Evolutionary conservation across 169 alveolate species (phyloP), one percentile per base, ranked within the genome.

Genomic region (Cryptosporidium parvum): DNA sequence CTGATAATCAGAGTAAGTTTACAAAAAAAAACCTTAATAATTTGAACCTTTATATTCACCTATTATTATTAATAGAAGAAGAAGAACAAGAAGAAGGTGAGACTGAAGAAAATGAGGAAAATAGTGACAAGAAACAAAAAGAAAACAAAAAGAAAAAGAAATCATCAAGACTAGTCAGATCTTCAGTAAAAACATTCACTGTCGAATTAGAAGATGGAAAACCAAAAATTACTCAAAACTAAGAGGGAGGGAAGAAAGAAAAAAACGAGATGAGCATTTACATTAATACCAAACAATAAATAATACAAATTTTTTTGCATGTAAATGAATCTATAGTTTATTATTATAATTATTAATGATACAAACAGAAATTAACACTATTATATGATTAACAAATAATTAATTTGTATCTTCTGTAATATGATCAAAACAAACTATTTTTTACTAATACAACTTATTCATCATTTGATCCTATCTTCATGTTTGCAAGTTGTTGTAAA

Each of bases 151-250:
- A 37, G 58, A 53, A 75, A 18, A 56, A 29, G 23, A 75, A 75
- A 23, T 39, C 86, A 3, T 9, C 72, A 33, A 56, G 73, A 39
- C 23, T 39, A 8, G 21, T 71, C 0, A 80, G 89, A 31, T 65
- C 89, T 14, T 59, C 89, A 26, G 75, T 80, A 2, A 80, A 80
- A 23, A 80, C 89, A 26, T 62, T 80, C 23, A 80, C 89, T 31
- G 75, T 80, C 21, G 89, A 65, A 29, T 39, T 80, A 67, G 89
- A 80, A 33, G 89, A 80, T 48, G 89, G 89, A 6, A 61, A 80
- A 29, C 89, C 89, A 10, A 80, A 80, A 65, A 65, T 80, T 42
- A 42, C 89, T 18, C 80, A 80, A 42, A 45, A 42, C 67, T 80
- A 65, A 44, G 45, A 8, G 16, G 12, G 48, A 9, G 0, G 48